These are phyloP conservation scores for Bonia amplexicaulis DNA, from an alignment of 176 grass and related monocot species.

Conservation along the genomic window DNA sequence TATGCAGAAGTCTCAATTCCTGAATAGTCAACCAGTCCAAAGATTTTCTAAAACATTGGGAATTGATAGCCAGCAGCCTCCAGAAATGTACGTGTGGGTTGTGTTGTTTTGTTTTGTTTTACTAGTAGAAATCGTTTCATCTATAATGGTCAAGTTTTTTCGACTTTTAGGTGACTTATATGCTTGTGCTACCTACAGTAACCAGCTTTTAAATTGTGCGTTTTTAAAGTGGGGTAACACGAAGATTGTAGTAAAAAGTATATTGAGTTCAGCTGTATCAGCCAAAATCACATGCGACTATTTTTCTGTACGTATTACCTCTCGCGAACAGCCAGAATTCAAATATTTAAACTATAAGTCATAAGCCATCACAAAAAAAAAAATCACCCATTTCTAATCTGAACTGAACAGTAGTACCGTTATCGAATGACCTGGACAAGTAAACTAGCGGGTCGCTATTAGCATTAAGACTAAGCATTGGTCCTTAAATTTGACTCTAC, in stretches of 20 bases:
- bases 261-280: too few species aligned
- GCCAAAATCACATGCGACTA: too few species aligned
- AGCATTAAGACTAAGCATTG: not conserved
- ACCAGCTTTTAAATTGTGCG: too few species aligned
- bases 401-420: not conserved
- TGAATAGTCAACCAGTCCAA: not conserved
- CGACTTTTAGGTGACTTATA: too few species aligned
- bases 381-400: too few species aligned
- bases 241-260: too few species aligned
- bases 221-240: too few species aligned
- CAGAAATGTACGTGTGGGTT: not conserved
- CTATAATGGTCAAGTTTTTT: not conserved
- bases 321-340: too few species aligned
- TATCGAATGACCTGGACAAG: not conserved
- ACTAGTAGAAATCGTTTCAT: not conserved
- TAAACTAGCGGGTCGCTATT: not conserved
- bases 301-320: too few species aligned
- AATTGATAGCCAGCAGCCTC: not conserved
- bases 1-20: not conserved
- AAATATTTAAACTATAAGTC: too few species aligned
- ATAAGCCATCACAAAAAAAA: too few species aligned
- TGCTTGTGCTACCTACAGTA: too few species aligned
- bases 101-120: not conserved
- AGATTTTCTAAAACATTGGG: not conserved
- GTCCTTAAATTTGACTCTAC: conserved; percentile 20